Base-by-base conservation (phyloP, 2,329 filamentous ascomycete genomes). In the Dactylellina haptotyla region DNA sequence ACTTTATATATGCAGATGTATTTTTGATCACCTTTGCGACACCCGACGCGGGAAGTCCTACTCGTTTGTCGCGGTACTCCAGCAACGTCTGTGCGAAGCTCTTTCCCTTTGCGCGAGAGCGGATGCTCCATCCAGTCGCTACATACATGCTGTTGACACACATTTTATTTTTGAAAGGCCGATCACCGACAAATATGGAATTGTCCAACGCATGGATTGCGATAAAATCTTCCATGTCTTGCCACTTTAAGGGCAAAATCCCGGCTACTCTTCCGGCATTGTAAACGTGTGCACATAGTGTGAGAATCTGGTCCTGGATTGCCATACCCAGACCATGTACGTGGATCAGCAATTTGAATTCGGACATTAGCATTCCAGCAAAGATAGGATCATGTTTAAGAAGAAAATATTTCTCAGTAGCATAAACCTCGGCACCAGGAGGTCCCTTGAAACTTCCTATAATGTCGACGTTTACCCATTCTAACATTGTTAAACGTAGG, bases 171-270 rank as follows among this genome's bases (percentile, higher is more conserved):
- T 4, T 32, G 4, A 16, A 6, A 5, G 61, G 61, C 2, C 61
- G 50, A 4, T 32, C 14, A 2, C 61, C 61, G 3, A 65, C 30
- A 18, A 65, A 65, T 4, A 65, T 56, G 1, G 26, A 37, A 28
- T 66, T 66, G 3, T 66, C 51, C 1, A 57, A n/a, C 1, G 51
- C 28, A 9, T 58, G 62, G 20, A 58, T 50, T 4, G 53, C 50
- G 1, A 66, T 66, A 14, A 66, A 20, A 39, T 66, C 41, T 25
- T 66, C 62, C 51, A 66, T 57, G 25, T 66, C 62, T 4, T 39
- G 18, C 62, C 62, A 66, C n/a, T 25, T 41, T 20, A 20, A 5
- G 12, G 34, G 30, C n/a, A 57, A 3, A 20, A 23, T 4, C 1
- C 62, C 51, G 20, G 30, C 25, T 1, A 48, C 16, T 8, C 54